Percentiles rank a stretch among this genome's conserved stretches.
These are phyloP conservation scores for Allium fistulosum DNA, from an alignment of 106 monocot species.

Conservation along the genomic window DNA sequence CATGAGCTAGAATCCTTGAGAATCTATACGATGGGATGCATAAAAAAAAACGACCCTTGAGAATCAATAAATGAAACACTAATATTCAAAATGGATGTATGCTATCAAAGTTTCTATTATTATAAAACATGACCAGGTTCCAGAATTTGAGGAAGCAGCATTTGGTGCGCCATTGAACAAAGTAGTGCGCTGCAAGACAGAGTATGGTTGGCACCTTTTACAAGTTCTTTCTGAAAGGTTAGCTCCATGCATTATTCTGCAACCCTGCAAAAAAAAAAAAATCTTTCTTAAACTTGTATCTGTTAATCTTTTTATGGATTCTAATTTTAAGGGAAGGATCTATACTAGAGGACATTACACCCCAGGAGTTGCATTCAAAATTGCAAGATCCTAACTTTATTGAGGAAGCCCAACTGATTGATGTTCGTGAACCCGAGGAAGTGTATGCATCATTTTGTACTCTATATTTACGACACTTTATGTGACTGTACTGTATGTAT, in stretches of 20 bases:
- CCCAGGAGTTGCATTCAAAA: conserved; percentile 73
- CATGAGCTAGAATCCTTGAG: no score
- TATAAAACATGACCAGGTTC: conserved; percentile 35
- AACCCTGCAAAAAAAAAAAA: neutral
- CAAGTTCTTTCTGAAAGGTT: conserved; percentile 96
- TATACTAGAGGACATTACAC: conserved; percentile 61
- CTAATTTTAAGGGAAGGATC: conserved; percentile 48
- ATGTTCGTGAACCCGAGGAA: conserved; percentile 97
- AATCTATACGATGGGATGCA: no score
- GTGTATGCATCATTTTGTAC: conserved; percentile 37
- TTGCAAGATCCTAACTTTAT: conserved; percentile 83
- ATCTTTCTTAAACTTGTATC: neutral
- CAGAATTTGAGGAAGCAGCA: conserved; percentile 93
- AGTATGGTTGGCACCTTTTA: conserved; percentile 92
- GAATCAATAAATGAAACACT: neutral
- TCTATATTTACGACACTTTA: neutral
- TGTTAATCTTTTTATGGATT: neutral
- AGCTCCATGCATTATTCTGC: neutral
- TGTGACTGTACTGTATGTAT: neutral
- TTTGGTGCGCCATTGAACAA: conserved; percentile 89
- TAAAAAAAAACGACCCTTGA: no score
- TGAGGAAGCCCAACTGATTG: conserved; percentile 89
- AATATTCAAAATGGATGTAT: neutral
- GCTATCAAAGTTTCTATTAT: neutral
- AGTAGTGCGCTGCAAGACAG: conserved; percentile 89